A percentile compares a stretch with the other conserved stretches of the same genome.
Conservation (phyloP, 2,329 filamentous ascomycete species). For the Aspergillus sp. region DNA sequence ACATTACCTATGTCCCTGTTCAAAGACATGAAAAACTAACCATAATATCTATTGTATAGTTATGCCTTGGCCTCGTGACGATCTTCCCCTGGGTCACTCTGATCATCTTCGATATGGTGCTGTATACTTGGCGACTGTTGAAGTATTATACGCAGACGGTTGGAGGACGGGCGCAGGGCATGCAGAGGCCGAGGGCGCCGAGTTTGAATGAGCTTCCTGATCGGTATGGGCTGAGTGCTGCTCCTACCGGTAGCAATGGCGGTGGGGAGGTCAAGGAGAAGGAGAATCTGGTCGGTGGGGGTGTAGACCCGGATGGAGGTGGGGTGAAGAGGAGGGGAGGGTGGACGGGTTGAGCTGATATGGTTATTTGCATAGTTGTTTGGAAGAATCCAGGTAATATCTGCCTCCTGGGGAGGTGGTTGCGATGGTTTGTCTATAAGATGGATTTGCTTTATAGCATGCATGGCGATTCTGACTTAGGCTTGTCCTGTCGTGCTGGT, state of each 20-base stretch:
- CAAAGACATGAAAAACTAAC: background rate
- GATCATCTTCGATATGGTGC: conserved; percentile 62
- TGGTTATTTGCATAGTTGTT: background rate
- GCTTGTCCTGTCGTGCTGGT: background rate
- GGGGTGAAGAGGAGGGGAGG: conserved; percentile 11
- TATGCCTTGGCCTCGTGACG: conserved; percentile 59
- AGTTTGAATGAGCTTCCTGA: conserved; percentile 59
- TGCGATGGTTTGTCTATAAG: background rate
- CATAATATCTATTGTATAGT: conserved; percentile 38
- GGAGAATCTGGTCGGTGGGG: background rate
- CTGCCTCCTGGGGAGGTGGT: conserved; percentile 10
- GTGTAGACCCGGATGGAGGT: conserved; percentile 4
- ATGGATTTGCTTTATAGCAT: background rate
- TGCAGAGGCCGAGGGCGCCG: conserved; percentile 60
- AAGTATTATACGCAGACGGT: conserved; percentile 60
- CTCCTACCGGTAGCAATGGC: conserved; percentile 2
- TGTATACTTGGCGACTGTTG: conserved; percentile 60
- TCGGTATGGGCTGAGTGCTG: conserved; percentile 39
- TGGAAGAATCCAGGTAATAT: background rate
- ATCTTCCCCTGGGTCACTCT: conserved; percentile 64
- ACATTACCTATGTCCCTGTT: background rate
- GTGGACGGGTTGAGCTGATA: background rate
- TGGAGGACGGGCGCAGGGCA: conserved; percentile 61
- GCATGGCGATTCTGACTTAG: background rate
- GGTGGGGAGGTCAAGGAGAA: conserved; percentile 3